Base-by-base conservation (phyloP, 345 rosid genomes). In the Salix dunnii region DNA sequence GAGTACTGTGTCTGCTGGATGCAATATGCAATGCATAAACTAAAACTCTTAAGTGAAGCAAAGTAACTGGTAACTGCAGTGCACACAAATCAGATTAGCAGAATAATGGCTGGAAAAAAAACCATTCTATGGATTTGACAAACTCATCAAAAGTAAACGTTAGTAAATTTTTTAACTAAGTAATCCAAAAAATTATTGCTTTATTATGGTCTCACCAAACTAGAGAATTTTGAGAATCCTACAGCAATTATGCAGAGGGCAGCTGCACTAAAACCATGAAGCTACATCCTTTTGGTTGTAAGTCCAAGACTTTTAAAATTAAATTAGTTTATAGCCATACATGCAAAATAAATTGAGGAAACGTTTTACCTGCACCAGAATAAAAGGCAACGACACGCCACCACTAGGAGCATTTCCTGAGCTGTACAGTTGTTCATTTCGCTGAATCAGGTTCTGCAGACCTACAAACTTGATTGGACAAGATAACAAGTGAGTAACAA, bases 351-450 rank as follows among this genome's bases (percentile, higher is more conserved):
- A 68, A 25, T 65, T 42, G 33, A 23, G 28, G 79, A 76, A 62
- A 73, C 74, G 43, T 23, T 73, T 83, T 88, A 96, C 99, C 97
- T 96, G 99, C 73, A 96, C 99, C 78, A 96, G 86, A 81, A 96
- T 96, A 81, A 96, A 96, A 7, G 99, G 99, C 81, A 96, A 91
- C 55, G 98, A 92, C 78, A 96, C 96, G 55, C 93, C 98, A 30
- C 96, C 97, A 53, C 81, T 88, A 27, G 97, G 97, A 82, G 92
- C 89, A 83, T 91, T 86, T 76, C 87, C 99, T 3, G 96, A 84
- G 85, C 91, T 84, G 82, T 88, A 91, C 55, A 92, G 82, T 70
- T 87, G 96, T 84, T 94, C 94, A 75, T 96, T 96, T 80, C 97
- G 87, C 71, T 85, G 88, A 69, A 92, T 86, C 85, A 96, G 83